Base-by-base conservation (phyloP, 345 rosid genomes). In the Syzygium jambos region DNA sequence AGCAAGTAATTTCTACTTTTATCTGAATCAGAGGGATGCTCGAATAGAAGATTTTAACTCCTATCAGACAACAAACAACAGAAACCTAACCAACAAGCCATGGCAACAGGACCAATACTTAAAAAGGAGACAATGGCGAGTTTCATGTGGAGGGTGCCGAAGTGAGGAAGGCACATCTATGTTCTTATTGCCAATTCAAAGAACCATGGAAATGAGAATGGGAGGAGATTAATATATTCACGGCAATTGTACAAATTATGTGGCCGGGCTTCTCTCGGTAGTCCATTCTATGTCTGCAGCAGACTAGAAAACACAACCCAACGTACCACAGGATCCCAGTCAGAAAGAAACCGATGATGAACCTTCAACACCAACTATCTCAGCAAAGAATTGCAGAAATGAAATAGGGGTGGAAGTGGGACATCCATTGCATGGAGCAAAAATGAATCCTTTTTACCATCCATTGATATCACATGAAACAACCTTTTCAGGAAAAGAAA, bases 191-290 rank as follows among this genome's bases (percentile, higher is more conserved):
- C 80, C 46, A 4, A 17, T 68, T 68, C 80, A 68, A 9, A 68
- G 25, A 34, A 68, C 23, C 80, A 10, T 9, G 80, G 41, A 68
- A 68, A 17, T 21, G 19, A 19, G 80, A 34, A 68, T 2, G 80
- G 46, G 7, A 68, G 80, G 80, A 34, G 80, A 68, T 34, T 4
- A 68, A 46, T 52, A 78, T 78, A 92, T 94, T 95, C 90, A 96
- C 99, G 86, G 97, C 98, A 86, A 96, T 90, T 29, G 96, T 92
- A 92, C 99, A 97, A 80, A 98, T 95, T 90, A 97, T 88, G 89
- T 95, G 95, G 89, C 99, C 99, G 57, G 99, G 97, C 89, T 98
- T 98, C 94, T 98, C 99, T 86, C 98, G 91, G 88, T 89, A 87
- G 90, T 98, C 99, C 59, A 98, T 88, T 87, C 95, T 78, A 52